Base-by-base conservation (phyloP, 129 eudicot species). In the Saussurea involucrata region DNA sequence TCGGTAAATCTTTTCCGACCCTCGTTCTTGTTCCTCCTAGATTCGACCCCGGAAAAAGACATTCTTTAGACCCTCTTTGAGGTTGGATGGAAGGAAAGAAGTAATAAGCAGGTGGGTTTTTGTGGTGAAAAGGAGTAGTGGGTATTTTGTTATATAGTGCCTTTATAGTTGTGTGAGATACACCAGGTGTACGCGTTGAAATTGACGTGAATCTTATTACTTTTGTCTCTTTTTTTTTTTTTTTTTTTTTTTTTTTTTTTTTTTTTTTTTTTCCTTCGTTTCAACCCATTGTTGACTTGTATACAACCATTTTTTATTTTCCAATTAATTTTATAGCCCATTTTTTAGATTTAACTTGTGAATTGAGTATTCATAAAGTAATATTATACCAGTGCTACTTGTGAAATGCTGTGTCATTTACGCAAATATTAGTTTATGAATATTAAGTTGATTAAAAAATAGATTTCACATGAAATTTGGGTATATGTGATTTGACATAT, bases 1-100 rank as follows among this genome's bases (percentile, higher is more conserved):
- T 89, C 88, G 7, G 81, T 83, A 57, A 89, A 89, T 73, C 91
- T 76, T 55, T 60, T 86, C 24, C 82, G 85, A 42, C 81, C 80
- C 65, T 60, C 80, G 72, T 46, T 74, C 76, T 78, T 81, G 85
- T 24, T 73, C 80, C 33, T 71, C 68, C 24, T 80, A 29, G 24
- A 22, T 57, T 82, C 76, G 42, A 3, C 58, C 18, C 63, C 71
- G 42, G 36, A 24, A 69, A 10, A 42, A 69, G 61, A 66, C 79
- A 79, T 64, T 49, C 20, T 71, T 46, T 69, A 57, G 36, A 22
- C 8, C 21, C 64, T 69, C 0, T 67, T 24, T 15, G 63, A 22
- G 69, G 18, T 9, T 37, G 34, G 61, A 18, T 5, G 61, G 18
- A 44, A 11, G 55, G 58, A 53, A 53, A 53, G 2, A 17, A 17